Conservation (phyloP, 2,329 filamentous ascomycete species). For the Calycina herbarum region DNA sequence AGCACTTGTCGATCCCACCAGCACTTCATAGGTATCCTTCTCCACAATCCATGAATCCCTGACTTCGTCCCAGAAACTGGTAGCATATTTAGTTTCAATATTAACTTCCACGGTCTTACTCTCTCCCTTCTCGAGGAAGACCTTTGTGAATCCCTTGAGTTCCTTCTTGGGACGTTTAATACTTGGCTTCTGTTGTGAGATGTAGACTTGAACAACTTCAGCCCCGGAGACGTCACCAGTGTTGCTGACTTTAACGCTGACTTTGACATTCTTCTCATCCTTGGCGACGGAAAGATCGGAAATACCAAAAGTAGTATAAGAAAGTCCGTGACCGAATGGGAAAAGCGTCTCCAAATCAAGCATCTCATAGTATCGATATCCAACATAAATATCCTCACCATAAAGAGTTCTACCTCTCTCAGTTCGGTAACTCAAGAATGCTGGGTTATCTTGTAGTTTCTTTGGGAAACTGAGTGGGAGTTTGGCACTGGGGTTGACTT, state of each 20-base stretch:
- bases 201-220: conserved; percentile 59
- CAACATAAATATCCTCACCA: conserved; percentile 78
- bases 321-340: conserved; percentile 77
- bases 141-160: conserved; percentile 66
- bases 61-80: conserved; percentile 71
- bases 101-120: conserved; percentile 56
- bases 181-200: conserved; percentile 51
- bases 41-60: conserved; percentile 65
- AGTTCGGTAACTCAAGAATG: conserved; percentile 71
- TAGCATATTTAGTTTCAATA: conserved; percentile 62
- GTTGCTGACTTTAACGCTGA: conserved; percentile 60
- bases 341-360: conserved; percentile 66
- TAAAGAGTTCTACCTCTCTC: conserved; percentile 74
- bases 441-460: conserved; percentile 67
- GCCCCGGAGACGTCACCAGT: conserved; percentile 54
- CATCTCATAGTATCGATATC: conserved; percentile 79
- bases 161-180: conserved; percentile 60
- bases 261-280: conserved; percentile 44
- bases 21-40: conserved; percentile 62
- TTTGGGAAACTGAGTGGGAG: conserved; percentile 72
- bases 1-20: conserved; percentile 58
- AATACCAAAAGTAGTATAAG: conserved; percentile 69
- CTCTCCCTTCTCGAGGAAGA: conserved; percentile 60
- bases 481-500: conserved; percentile 73
- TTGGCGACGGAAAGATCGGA: conserved; percentile 50